Evolutionary conservation across 2,329 filamentous ascomycete genomes (phyloP).

Genomic region (Nothomitra cinnamomea): DNA sequence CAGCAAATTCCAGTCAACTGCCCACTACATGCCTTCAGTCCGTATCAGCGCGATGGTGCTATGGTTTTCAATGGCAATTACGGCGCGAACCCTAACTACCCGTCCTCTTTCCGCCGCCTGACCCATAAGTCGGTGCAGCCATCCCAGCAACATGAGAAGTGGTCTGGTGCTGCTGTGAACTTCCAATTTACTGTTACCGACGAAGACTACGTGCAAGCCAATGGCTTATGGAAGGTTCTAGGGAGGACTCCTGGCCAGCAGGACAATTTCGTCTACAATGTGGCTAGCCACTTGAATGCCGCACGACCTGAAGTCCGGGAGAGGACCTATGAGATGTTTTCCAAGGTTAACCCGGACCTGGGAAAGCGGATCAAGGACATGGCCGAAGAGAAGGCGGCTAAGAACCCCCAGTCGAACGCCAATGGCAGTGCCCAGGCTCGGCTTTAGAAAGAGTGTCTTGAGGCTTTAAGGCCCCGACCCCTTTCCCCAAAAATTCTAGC

Average conservation of each 20-base stretch:
- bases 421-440: neutral
- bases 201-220: constrained; percentile 28
- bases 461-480: too few relatives aligned
- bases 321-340: constrained; percentile 44
- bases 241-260: constrained; percentile 33
- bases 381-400: constrained; percentile 29
- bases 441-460: neutral
- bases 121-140: constrained; percentile 23
- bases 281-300: constrained; percentile 37
- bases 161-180: constrained; percentile 22
- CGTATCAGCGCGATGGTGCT: constrained; percentile 5
- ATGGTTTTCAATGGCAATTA: constrained; percentile 31
- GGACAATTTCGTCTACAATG: constrained; percentile 42
- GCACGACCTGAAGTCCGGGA: constrained; percentile 38
- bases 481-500: too few relatives aligned
- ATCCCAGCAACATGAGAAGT: constrained; percentile 27
- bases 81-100: constrained; percentile 41
- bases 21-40: constrained; percentile 19
- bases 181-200: constrained; percentile 18
- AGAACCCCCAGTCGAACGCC: neutral
- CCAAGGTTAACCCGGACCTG: constrained; percentile 35
- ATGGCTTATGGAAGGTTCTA: constrained; percentile 24
- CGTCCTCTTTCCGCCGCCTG: constrained; percentile 29
- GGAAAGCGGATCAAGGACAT: constrained; percentile 34
- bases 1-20: constrained; percentile 46